Evolutionary conservation across 768 basidiomycete genomes (phyloP).

Genomic region (Postia placenta): DNA sequence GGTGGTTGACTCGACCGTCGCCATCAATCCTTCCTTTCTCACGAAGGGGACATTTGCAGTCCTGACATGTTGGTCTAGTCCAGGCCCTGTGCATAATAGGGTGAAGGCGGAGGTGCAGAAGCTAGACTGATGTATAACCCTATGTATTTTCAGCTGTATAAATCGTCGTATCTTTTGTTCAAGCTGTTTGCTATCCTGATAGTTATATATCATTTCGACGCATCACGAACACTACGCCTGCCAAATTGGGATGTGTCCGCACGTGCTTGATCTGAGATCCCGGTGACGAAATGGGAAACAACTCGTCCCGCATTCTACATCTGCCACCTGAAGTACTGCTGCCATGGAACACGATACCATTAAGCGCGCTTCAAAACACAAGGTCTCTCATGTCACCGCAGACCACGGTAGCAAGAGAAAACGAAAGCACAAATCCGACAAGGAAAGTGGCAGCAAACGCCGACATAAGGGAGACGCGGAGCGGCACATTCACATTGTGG

Average conservation of each 20-base stretch:
- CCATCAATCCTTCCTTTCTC: constrained; percentile 85
- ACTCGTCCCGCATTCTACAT: background rate
- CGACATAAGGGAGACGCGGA: constrained; percentile 28
- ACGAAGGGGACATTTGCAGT: constrained; percentile 52
- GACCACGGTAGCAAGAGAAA: constrained; percentile 39
- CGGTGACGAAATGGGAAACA: background rate
- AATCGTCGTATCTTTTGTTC: no score
- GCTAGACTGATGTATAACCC: background rate
- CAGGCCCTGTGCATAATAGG: constrained; percentile 9
- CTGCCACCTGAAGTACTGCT: background rate
- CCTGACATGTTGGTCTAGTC: constrained; percentile 23
- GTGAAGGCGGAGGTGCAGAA: constrained; percentile 11
- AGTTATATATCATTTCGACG: no score
- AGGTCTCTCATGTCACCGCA: constrained; percentile 32
- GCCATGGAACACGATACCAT: constrained; percentile 17
- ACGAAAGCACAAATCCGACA: constrained; percentile 48
- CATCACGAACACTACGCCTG: no score
- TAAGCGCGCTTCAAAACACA: constrained; percentile 26
- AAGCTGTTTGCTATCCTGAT: no score
- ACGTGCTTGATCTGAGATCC: background rate
- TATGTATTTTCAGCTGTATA: no score
- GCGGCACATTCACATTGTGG: constrained; percentile 47
- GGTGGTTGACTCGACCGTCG: constrained; percentile 70
- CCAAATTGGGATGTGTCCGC: no score
- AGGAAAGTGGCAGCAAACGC: constrained; percentile 31